phyloP scores from a whole-genome alignment of 495 filamentous ascomycete genomes.

The Neurospora intermedia region DNA sequence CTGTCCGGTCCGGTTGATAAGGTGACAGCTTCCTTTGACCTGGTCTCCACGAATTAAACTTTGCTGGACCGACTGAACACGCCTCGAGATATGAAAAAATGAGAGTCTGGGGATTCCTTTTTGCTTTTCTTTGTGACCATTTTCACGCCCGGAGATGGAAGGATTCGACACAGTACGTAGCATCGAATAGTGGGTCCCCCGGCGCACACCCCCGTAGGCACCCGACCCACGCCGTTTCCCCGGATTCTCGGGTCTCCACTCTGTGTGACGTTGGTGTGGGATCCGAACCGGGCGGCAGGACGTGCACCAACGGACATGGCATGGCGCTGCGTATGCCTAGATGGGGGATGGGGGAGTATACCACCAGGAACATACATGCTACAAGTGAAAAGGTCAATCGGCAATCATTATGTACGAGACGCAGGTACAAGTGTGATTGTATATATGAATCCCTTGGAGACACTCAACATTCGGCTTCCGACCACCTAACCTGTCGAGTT shows the following conservation, averaged over 20 bases:
- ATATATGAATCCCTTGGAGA: background rate
- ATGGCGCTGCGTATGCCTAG: background rate
- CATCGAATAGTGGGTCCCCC: background rate
- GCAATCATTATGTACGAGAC: background rate
- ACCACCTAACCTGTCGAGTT: background rate
- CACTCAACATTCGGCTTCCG: background rate
- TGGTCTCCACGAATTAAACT: no score
- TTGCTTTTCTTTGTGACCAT: background rate
- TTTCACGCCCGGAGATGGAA: background rate
- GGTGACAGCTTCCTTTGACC: background rate
- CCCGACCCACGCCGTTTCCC: background rate
- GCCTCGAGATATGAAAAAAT: no score
- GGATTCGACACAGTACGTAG: no score
- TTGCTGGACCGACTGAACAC: no score
- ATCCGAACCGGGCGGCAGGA: background rate
- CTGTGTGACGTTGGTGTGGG: background rate
- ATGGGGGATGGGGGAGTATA: no score
- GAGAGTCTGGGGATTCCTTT: background rate
- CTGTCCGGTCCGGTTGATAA: background rate
- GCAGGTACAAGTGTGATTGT: background rate
- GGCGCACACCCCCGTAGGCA: background rate
- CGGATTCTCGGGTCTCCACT: background rate
- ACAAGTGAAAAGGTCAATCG: background rate
- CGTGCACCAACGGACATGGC: background rate
- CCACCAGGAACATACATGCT: no score